Conservation (phyloP, 441 rosid species). For the Dalechampia spathulata region DNA sequence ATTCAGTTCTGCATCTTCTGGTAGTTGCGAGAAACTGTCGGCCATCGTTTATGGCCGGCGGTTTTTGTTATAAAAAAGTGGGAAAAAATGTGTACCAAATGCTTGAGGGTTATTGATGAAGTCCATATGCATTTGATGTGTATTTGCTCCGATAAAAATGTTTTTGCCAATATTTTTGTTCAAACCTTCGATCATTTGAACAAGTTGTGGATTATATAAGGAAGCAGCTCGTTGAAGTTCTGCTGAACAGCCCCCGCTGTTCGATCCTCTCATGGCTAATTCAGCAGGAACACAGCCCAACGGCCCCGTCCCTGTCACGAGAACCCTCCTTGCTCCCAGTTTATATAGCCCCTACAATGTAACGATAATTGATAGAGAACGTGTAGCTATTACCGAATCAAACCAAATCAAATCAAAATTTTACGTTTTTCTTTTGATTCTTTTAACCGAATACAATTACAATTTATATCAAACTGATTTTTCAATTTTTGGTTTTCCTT, state of each 20-base stretch:
- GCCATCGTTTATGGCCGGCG: no score
- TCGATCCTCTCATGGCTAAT: slow-evolving; percentile 36
- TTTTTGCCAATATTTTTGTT: slow-evolving; percentile 31
- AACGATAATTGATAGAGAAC: no score
- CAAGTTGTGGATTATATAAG: slow-evolving; percentile 52
- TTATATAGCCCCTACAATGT: slow-evolving; percentile 40
- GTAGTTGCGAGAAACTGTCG: no score
- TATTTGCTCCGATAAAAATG: slow-evolving; percentile 49
- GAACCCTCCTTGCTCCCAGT: slow-evolving; percentile 54
- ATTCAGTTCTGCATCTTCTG: neutral
- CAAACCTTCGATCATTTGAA: slow-evolving; percentile 34
- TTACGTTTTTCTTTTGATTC: no score
- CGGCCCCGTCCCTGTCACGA: slow-evolving; percentile 80
- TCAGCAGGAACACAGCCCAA: slow-evolving; percentile 77
- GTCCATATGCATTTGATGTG: slow-evolving; percentile 35
- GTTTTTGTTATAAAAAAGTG: no score
- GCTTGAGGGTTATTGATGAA: slow-evolving; percentile 44
- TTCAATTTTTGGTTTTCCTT: no score
- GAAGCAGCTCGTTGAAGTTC: slow-evolving; percentile 49
- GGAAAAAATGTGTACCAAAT: slow-evolving; percentile 22
- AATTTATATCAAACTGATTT: no score
- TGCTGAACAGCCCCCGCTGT: slow-evolving; percentile 44
- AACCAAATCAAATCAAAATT: no score
- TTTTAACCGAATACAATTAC: no score
- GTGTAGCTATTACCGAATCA: no score